These are phyloP conservation scores for Lactarius sp. DNA, from an alignment of 768 basidiomycete genomes.

Conservation along the genomic window DNA sequence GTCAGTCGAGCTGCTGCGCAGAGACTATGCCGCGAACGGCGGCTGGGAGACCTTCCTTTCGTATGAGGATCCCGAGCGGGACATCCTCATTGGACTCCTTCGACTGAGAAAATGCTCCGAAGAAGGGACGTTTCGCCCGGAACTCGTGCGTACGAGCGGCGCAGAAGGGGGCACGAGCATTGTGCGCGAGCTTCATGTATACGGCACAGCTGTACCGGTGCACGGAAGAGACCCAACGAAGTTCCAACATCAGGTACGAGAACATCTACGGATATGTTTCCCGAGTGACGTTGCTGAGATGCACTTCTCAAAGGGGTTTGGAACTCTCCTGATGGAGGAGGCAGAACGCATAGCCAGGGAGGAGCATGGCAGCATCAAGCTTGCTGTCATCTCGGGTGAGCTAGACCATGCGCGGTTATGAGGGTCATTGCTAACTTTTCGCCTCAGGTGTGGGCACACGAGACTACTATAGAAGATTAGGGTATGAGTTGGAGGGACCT, in stretches of 20 bases:
- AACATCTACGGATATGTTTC: neutral
- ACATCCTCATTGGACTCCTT: conserved; percentile 91
- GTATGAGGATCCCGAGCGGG: conserved; percentile 95
- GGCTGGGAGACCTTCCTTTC: conserved; percentile 99
- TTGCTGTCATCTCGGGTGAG: conserved; percentile 95
- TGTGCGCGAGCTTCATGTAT: conserved; percentile 94
- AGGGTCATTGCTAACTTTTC: neutral
- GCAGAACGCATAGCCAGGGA: conserved; percentile 96
- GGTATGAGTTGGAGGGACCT: conserved; percentile 92
- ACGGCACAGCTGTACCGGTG: conserved; percentile 96
- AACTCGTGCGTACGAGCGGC: conserved; percentile 63
- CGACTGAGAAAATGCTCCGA: conserved; percentile 93
- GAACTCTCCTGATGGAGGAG: conserved; percentile 97
- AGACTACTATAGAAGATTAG: conserved; percentile 92
- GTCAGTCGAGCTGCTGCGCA: conserved; percentile 88
- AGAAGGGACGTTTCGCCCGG: conserved; percentile 94
- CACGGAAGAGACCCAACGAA: conserved; percentile 97
- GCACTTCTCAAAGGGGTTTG: conserved; percentile 72
- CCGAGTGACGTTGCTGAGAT: conserved; percentile 3
- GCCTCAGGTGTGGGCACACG: conserved; percentile 84
- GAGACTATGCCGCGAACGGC: conserved; percentile 95
- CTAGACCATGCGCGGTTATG: neutral
- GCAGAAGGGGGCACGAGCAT: conserved; percentile 83
- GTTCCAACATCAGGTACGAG: conserved; percentile 83
- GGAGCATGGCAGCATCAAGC: conserved; percentile 91